Percentiles rank a stretch among this genome's conserved stretches.
These are phyloP conservation scores for Mariannaea elegans DNA, from an alignment of 2,329 filamentous ascomycete genomes.

Conservation along the genomic window DNA sequence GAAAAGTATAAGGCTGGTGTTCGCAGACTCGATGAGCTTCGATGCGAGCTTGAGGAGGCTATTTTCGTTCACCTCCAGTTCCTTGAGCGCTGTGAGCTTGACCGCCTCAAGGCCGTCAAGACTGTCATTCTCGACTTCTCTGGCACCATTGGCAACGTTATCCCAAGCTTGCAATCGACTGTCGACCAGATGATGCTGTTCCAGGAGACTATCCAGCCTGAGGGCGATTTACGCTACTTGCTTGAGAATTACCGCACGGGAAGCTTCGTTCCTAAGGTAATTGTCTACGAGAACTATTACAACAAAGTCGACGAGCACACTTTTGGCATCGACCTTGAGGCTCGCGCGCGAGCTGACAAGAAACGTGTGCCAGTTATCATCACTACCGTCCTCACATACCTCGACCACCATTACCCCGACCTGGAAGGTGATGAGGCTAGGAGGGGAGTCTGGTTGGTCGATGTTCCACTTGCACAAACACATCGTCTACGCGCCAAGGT, in stretches of 20 bases:
- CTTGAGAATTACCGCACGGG: conserved; percentile 97
- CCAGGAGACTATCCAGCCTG: conserved; percentile 97
- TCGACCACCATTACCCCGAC: conserved; percentile 97
- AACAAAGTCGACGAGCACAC: conserved; percentile 98
- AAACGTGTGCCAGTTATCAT: conserved; percentile 94
- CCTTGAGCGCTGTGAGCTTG: conserved; percentile 96
- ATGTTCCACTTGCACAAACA: conserved; percentile 85
- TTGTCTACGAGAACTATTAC: conserved; percentile 98
- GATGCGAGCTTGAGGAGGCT: conserved; percentile 94
- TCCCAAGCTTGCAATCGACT: conserved; percentile 92
- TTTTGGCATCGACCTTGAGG: conserved; percentile 97
- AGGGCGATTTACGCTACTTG: conserved; percentile 89
- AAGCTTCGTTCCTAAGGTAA: conserved; percentile 87
- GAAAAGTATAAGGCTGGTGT: conserved; percentile 92
- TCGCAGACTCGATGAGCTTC: conserved; percentile 85
- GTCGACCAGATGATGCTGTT: conserved; percentile 99
- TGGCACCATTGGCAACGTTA: conserved; percentile 96
- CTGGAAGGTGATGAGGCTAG: conserved; percentile 95
- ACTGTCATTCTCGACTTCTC: conserved; percentile 98
- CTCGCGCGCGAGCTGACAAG: conserved; percentile 88
- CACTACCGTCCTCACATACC: conserved; percentile 91
- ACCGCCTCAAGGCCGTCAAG: conserved; percentile 97
- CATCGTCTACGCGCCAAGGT: conserved; percentile 84
- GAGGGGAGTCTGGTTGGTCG: conserved; percentile 91
- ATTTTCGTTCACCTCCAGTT: conserved; percentile 94